phyloP scores from a whole-genome alignment of 768 basidiomycete genomes.

The Gelatoporia subvermispora region DNA sequence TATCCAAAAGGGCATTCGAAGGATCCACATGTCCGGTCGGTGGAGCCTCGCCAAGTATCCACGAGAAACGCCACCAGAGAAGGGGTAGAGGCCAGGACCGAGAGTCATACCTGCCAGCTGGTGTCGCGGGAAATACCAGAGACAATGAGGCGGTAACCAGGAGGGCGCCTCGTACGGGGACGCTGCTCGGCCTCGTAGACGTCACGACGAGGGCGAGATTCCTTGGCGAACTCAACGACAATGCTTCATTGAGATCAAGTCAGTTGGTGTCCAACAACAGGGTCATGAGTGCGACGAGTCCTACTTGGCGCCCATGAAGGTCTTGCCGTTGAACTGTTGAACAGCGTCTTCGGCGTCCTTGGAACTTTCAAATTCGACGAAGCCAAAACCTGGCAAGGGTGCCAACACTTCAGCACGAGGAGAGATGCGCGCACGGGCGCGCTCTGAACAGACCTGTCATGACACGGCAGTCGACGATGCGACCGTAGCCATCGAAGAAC shows the following conservation, averaged over 20 bases:
- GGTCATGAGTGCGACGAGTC: slow-evolving; percentile 13
- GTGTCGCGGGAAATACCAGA: slow-evolving; percentile 89
- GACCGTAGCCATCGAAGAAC: slow-evolving; percentile 87
- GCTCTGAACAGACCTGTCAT: slow-evolving; percentile 73
- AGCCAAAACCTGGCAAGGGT: slow-evolving; percentile 79
- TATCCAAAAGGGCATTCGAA: too few relatives aligned
- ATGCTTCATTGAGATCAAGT: slow-evolving; percentile 54
- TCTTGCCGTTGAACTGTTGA: slow-evolving; percentile 79
- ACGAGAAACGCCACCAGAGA: background rate
- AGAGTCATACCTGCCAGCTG: slow-evolving; percentile 93
- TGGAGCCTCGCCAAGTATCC: too few relatives aligned
- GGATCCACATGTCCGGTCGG: too few relatives aligned
- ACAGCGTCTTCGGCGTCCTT: slow-evolving; percentile 97
- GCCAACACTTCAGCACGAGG: too few relatives aligned
- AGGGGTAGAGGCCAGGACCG: slow-evolving; percentile 18
- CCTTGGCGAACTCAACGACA: slow-evolving; percentile 94
- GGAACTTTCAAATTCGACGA: slow-evolving; percentile 90
- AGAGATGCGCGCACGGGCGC: too few relatives aligned
- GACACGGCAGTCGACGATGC: slow-evolving; percentile 85
- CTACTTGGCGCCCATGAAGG: slow-evolving; percentile 85
- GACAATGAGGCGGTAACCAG: slow-evolving; percentile 80
- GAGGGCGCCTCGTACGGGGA: slow-evolving; percentile 68
- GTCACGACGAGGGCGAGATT: slow-evolving; percentile 81
- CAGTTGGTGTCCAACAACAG: background rate
- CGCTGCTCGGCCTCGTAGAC: slow-evolving; percentile 62